A percentile compares a stretch with the other conserved stretches of the same genome.
These are phyloP conservation scores for Exophiala bonariae DNA, from an alignment of 2,329 filamentous ascomycete genomes.

Conservation along the genomic window DNA sequence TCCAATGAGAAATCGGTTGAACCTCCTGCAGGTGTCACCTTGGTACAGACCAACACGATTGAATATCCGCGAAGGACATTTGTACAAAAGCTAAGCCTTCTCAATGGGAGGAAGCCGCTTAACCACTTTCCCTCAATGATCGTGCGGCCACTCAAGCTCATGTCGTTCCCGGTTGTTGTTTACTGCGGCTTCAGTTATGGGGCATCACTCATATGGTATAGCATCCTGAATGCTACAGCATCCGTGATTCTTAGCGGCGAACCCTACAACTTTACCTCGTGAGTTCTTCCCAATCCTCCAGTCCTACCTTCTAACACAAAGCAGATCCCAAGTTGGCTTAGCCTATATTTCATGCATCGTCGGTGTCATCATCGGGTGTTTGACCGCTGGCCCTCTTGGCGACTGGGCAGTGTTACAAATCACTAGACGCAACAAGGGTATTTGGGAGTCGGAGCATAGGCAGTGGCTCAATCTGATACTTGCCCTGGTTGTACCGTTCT, in stretches of 20 bases:
- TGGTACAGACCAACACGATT: neutral
- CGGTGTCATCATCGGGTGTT: slow-evolving; percentile 35
- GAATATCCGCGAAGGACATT: slow-evolving; percentile 16
- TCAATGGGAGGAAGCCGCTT: slow-evolving; percentile 10
- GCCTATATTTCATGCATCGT: slow-evolving; percentile 39
- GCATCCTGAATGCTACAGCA: slow-evolving; percentile 41
- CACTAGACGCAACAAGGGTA: slow-evolving; percentile 40
- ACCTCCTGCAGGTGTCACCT: too few species aligned
- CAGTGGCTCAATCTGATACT: slow-evolving; percentile 41
- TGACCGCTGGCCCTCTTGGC: slow-evolving; percentile 41
- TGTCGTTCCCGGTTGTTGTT: slow-evolving; percentile 37
- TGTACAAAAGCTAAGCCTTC: slow-evolving; percentile 15
- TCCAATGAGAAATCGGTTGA: too few species aligned
- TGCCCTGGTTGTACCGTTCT: slow-evolving; percentile 36
- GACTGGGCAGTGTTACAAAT: slow-evolving; percentile 41
- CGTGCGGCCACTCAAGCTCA: slow-evolving; percentile 6
- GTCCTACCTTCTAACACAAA: too few species aligned
- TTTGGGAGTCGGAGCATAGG: slow-evolving; percentile 44
- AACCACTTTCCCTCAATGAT: slow-evolving; percentile 5
- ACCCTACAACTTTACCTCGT: slow-evolving; percentile 39
- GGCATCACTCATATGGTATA: slow-evolving; percentile 40
- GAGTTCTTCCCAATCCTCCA: too few species aligned
- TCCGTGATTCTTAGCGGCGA: slow-evolving; percentile 37
- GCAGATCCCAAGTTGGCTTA: slow-evolving; percentile 41
- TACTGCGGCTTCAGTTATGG: slow-evolving; percentile 43